phyloP scores from a whole-genome alignment of 257 asterid species.

The Handroanthus guayacan region DNA sequence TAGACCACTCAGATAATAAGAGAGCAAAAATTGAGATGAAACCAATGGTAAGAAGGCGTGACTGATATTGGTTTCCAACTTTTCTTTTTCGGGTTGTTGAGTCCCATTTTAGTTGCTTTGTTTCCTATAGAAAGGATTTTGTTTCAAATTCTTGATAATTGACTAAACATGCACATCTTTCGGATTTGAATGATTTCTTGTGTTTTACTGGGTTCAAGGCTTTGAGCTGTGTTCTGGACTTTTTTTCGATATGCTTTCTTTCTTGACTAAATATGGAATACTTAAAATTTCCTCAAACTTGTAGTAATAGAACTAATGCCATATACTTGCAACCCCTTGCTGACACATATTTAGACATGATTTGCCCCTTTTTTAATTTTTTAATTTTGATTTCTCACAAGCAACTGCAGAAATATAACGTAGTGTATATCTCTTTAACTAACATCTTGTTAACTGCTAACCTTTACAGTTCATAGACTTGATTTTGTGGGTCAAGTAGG shows the following conservation, averaged over 20 bases:
- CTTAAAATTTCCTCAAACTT: neutral
- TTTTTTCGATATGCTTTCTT: conserved; percentile 5
- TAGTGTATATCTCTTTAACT: conserved; percentile 14
- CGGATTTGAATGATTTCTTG: neutral
- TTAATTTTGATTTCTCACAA: neutral
- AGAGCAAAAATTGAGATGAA: neutral
- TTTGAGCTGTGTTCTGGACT: conserved; percentile 6
- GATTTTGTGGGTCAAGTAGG: conserved; percentile 44
- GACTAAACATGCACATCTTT: neutral
- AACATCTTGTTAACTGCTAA: conserved; percentile 17
- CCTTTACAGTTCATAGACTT: conserved; percentile 50
- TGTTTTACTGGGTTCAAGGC: conserved; percentile 9
- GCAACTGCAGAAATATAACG: neutral
- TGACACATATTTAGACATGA: neutral
- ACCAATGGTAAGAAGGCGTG: conserved; percentile 4
- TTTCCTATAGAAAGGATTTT: neutral
- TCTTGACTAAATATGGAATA: neutral
- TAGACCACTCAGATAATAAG: conserved; percentile 12
- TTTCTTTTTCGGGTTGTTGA: conserved; percentile 1
- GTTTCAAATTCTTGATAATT: conserved; percentile 14
- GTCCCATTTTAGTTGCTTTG: conserved; percentile 8
- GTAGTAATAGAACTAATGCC: neutral
- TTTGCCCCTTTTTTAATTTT: neutral
- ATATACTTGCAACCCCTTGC: neutral
- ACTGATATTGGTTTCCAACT: neutral